phyloP scores from a whole-genome alignment of 192 early-diverging fungal genomes.

The Tieghemiomyces parasiticus region DNA sequence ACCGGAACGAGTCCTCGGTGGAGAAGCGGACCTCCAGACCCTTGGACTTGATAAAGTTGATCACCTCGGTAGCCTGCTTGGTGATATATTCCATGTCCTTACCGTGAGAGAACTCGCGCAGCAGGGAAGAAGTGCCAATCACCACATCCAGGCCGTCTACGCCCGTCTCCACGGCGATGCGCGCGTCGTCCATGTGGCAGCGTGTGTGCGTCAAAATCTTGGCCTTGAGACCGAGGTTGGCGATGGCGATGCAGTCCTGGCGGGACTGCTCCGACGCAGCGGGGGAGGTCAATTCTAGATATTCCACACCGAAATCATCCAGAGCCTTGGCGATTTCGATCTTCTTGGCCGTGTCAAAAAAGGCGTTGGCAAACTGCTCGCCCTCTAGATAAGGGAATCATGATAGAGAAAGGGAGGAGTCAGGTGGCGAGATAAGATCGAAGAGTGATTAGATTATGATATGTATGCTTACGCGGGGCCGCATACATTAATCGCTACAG shows the following conservation, averaged over 20 bases:
- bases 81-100: conserved; percentile 99
- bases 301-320: conserved; percentile 96
- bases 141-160: conserved; percentile 96
- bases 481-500: conserved; percentile 13
- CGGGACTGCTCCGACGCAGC: conserved; percentile 95
- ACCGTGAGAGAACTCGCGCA: conserved; percentile 97
- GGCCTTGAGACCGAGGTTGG: conserved; percentile 86
- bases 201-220: conserved; percentile 95
- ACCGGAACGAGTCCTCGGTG: conserved; percentile 95
- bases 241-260: conserved; percentile 79
- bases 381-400: conserved; percentile 48
- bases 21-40: conserved; percentile 96
- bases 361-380: conserved; percentile 98
- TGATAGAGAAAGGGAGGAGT: neutral
- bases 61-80: conserved; percentile 90
- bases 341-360: conserved; percentile 95
- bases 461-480: neutral
- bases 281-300: conserved; percentile 93
- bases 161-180: conserved; percentile 90
- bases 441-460: neutral
- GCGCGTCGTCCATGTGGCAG: conserved; percentile 98
- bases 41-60: conserved; percentile 88
- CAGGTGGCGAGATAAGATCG: too few species aligned
- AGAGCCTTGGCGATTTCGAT: conserved; percentile 97
- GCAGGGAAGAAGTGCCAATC: conserved; percentile 90